Base-by-base conservation (phyloP, 2,329 filamentous ascomycete genomes). In the Xylaria polymorpha region DNA sequence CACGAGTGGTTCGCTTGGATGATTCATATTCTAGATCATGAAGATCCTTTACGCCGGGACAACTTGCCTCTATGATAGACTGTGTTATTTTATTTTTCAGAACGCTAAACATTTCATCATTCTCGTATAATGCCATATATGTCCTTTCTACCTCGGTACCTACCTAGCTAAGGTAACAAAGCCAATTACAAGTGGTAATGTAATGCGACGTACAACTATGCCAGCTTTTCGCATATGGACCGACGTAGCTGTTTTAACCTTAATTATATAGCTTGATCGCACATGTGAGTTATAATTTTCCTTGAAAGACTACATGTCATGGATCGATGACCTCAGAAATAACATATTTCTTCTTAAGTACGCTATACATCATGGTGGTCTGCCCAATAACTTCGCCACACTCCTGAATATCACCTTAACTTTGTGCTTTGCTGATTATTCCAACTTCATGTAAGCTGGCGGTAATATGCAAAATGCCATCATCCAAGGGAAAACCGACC, bases 401-500 rank as follows among this genome's bases (percentile, higher is more conserved):
- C 3, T n/a, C 14, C 8, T 25, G 3, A 15, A 7, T 5, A 14
- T 25, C 14, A 25, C 29, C 6, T 10, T 22, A 25, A 18, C 14
- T 3, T 10, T 41, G n/a, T 15, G 25, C 20, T 20, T 37, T 63
- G n/a, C 50, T 10, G 29, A 48, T 12, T 22, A 8, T 53, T 25
- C 20, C 32, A 0, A 22, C 14, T 48, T 10, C 8, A 20, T 2
- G 18, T 39, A 56, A 39, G 18, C 4, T 46, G 3, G 39, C 50
- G 9, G 25, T 32, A 29, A 51, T 32, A 51, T 39, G 32, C 12
- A 72, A 44, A 44, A 82, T 82, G 80, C 76, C 79, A 41, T 81
- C 80, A 41, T 79, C 78, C 61, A 82, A 82, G 66, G 81, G 81
- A 67, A 81, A 79, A 48, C 81, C 80, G 1, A 82, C 81, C 1